Conservation (phyloP, 2,329 filamentous ascomycete species). For the Zasmidium citrigriseum region DNA sequence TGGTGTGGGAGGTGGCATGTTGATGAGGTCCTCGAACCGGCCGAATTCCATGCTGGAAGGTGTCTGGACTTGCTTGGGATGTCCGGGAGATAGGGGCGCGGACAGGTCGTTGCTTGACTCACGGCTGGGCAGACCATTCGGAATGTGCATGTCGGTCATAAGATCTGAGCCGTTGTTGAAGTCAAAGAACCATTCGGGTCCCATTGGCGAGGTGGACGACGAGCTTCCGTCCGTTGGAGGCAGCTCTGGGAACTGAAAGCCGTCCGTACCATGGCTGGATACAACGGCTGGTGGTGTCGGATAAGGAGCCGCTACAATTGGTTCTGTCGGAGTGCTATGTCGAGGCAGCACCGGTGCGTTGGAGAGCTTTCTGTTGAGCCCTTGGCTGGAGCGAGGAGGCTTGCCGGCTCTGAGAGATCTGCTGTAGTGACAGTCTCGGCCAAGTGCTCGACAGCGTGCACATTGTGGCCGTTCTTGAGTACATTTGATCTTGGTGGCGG, state of each 20-base stretch:
- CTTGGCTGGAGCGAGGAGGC: conserved; percentile 22
- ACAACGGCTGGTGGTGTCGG: conserved; percentile 16
- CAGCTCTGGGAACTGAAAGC: conserved; percentile 14
- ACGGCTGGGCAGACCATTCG: conserved; percentile 6
- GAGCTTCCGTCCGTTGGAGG: conserved; percentile 8
- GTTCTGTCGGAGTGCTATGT: conserved; percentile 7
- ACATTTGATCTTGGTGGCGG: conserved; percentile 25
- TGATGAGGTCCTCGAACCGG: conserved; percentile 7
- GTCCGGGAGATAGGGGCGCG: background rate
- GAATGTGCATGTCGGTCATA: background rate
- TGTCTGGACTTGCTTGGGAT: background rate
- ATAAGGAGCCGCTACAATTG: conserved; percentile 11
- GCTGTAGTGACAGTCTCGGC: conserved; percentile 24
- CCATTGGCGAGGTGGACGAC: conserved; percentile 10
- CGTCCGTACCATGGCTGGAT: conserved; percentile 9
- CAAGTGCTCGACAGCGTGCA: conserved; percentile 20
- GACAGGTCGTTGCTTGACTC: background rate
- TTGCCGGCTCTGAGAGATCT: conserved; percentile 24
- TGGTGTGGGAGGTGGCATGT: conserved; percentile 7
- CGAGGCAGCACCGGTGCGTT: conserved; percentile 22
- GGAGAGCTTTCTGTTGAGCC: conserved; percentile 17
- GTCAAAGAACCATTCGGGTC: conserved; percentile 23
- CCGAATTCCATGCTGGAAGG: background rate
- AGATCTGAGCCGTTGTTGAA: conserved; percentile 18
- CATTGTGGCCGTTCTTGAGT: conserved; percentile 25